Percentiles rank a stretch among this genome's conserved stretches.
Conservation (phyloP, 2,329 filamentous ascomycete species). For the Aureobasidium sp. region DNA sequence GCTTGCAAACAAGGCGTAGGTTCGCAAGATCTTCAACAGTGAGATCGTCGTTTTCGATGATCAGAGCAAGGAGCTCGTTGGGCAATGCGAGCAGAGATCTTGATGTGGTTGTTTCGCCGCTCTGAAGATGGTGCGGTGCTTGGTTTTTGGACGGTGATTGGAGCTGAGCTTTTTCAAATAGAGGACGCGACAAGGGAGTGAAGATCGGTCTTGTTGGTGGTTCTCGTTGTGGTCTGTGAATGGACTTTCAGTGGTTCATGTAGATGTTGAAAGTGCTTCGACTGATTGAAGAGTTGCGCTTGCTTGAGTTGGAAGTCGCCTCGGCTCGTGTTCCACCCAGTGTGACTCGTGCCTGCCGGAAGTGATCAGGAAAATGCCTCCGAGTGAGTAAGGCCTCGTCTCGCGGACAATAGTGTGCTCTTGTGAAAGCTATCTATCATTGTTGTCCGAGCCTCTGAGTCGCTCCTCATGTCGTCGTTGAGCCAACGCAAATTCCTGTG, state of each 20-base stretch:
- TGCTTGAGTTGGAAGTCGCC: too few species aligned
- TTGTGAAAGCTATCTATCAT: too few species aligned
- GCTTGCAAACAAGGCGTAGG: background rate
- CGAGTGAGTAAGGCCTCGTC: too few species aligned
- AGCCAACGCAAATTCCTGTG: too few species aligned
- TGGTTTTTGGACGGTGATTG: background rate
- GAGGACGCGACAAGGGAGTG: background rate
- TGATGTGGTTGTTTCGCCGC: background rate
- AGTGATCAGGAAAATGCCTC: too few species aligned
- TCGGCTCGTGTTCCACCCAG: too few species aligned
- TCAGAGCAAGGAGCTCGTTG: background rate
- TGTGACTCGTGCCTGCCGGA: too few species aligned
- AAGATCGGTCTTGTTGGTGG: background rate
- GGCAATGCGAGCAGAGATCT: background rate
- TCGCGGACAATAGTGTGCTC: too few species aligned
- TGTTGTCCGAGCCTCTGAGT: too few species aligned
- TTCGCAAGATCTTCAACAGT: background rate
- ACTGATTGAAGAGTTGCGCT: too few species aligned
- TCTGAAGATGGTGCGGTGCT: background rate
- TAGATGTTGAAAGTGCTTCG: background rate
- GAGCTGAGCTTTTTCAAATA: background rate
- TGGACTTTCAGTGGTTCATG: background rate
- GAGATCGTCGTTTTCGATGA: background rate
- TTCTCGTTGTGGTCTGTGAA: background rate
- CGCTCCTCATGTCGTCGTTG: too few species aligned